Base-by-base conservation (phyloP, 1,284 basidiomycete genomes). In the Inonotus obliquus region DNA sequence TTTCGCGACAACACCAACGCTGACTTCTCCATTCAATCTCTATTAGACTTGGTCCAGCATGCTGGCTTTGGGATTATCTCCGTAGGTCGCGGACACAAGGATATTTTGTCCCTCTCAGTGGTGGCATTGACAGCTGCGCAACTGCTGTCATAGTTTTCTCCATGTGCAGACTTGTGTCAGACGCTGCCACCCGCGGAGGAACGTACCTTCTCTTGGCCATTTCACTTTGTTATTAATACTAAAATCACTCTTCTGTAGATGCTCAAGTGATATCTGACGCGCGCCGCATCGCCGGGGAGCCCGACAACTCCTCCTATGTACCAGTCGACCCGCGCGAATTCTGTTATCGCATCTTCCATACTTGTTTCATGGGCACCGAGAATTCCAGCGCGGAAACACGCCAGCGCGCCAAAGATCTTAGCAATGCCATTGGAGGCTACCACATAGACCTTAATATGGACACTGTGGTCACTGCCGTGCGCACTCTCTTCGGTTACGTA, bases 11-110 rank as follows among this genome's bases (percentile, higher is more conserved):
- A 49, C 49, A 14, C 14, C 37, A 32, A 29, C 29, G n/a, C 35
- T 23, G 17, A 44, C 41, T 35, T 38, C 45, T 56, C 23, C n/a
- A 38, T 23, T 41, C 64, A 65, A 45, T 68, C 21, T 29, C 27
- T 41, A n/a, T n/a, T 67, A 97, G 94, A 1, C 79, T 98, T 2
- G 97, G 96, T 4, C 96, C 96, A 1, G 97, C 96, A 3, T 99
- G 96, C 72, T 99, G 96, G 96, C 81, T 99, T 7, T 99, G 96
- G 97, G 97, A 99, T 74, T 99, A 99, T 70, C 83, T 99, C 44
- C 83, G 96, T 27, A 87, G 96, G 41, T 98, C 96, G 13, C 81
- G 93, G 4, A 94, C 91, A 0, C 93, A 96, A 69, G 96, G 97
- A 1, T 99, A 96, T 77, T 98, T 99, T 72, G 77, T 99, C 27